Evolutionary conservation across 352 stramenopile genomes (phyloP).

Genomic region (Elongisporangium undulatum): DNA sequence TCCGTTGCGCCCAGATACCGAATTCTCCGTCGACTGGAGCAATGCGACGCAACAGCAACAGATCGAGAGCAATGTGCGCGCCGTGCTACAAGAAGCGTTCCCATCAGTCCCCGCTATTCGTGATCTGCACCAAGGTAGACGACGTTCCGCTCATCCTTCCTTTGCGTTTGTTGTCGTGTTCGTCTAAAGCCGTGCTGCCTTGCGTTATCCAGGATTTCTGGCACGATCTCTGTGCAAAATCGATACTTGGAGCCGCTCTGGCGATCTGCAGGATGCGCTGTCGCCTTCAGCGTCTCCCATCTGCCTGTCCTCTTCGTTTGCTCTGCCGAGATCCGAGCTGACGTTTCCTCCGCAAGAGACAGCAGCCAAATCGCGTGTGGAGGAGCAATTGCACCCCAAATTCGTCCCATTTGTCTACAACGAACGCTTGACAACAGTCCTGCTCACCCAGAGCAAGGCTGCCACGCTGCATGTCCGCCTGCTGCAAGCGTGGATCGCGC

Average conservation of each 20-base stretch:
- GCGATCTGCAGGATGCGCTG: slow-evolving; percentile 2
- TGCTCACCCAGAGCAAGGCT: not conserved
- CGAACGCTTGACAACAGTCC: not conserved
- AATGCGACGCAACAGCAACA: slow-evolving; percentile 14
- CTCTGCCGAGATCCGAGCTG: slow-evolving; percentile 4
- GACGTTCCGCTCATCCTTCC: not conserved
- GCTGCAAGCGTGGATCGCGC: not conserved
- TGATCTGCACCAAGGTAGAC: slow-evolving; percentile 12
- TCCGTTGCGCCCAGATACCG: slow-evolving; percentile 5
- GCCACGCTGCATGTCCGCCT: not conserved
- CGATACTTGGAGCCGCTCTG: slow-evolving; percentile 14
- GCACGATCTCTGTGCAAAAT: slow-evolving; percentile 33
- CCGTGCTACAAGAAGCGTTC: slow-evolving; percentile 16
- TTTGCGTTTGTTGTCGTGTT: not conserved
- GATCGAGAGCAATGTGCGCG: slow-evolving; percentile 31
- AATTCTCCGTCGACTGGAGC: slow-evolving; percentile 1
- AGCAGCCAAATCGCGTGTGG: not conserved
- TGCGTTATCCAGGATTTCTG: slow-evolving; percentile 26
- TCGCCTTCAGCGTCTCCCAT: slow-evolving; percentile 3
- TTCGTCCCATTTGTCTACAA: not conserved
- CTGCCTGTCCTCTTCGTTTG: slow-evolving; percentile 37
- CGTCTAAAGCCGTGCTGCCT: not conserved
- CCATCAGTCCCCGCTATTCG: slow-evolving; percentile 7
- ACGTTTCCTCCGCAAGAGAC: not conserved
- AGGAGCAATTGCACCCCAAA: not conserved